These are phyloP conservation scores for Sporothrix sp. DNA, from an alignment of 2,329 filamentous ascomycete genomes.

Conservation along the genomic window DNA sequence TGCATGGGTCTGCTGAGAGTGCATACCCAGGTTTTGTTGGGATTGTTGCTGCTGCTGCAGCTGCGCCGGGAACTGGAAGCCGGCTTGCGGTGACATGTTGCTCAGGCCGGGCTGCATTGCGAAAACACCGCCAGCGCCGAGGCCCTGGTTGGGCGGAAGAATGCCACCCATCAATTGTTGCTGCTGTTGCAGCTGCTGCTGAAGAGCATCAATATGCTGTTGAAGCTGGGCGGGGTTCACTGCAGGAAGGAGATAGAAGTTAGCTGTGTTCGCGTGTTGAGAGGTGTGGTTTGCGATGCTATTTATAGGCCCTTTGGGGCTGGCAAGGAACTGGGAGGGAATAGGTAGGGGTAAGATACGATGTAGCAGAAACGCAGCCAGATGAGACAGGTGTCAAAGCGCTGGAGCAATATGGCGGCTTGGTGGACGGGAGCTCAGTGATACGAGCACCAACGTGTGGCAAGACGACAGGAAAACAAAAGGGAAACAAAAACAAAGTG, in stretches of 20 bases:
- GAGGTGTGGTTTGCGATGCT: background rate
- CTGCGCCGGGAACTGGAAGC: conserved; percentile 83
- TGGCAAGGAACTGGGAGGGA: background rate
- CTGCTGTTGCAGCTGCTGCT: conserved; percentile 96
- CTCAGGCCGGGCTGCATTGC: conserved; percentile 68
- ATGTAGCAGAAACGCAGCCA: conserved; percentile 6
- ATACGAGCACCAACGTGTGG: background rate
- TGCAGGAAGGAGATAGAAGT: conserved; percentile 15
- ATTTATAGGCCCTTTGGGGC: background rate
- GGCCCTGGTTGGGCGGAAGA: conserved; percentile 69
- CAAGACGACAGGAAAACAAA: background rate
- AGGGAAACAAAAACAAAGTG: background rate
- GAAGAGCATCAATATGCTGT: conserved; percentile 93
- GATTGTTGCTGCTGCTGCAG: conserved; percentile 63
- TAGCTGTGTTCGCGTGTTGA: conserved; percentile 13
- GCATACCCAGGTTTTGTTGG: conserved; percentile 66
- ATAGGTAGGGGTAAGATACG: background rate
- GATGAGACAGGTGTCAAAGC: conserved; percentile 12
- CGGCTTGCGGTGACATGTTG: conserved; percentile 66
- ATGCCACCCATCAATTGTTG: conserved; percentile 89
- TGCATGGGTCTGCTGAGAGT: conserved; percentile 61
- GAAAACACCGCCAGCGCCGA: conserved; percentile 62
- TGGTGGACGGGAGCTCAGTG: background rate
- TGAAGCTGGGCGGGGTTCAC: conserved; percentile 97
- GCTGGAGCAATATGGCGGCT: background rate